Base-by-base conservation (phyloP, 108 stramenopile species). In the Cyclostephanos tholiformis region DNA sequence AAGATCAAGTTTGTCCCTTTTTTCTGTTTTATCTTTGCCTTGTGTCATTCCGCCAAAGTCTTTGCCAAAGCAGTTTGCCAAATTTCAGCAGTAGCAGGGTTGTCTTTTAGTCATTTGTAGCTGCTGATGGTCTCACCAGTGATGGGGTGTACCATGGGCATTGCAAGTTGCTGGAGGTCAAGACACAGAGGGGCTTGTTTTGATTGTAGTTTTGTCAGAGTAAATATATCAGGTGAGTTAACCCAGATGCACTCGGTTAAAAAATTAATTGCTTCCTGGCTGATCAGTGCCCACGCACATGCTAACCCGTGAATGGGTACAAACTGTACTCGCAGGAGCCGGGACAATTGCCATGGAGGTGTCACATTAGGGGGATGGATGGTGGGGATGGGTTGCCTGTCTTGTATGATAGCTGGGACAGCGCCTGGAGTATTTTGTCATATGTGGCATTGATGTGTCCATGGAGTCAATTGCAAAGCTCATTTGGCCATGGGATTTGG, bases 51-150 rank as follows among this genome's bases (percentile, higher is more conserved):
- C 44, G 6, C 63, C 77, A 12, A 65, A 69, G 29, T 71, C 72
- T 44, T 79, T 74, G 9, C 50, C 43, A 6, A 74, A 50, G 65
- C 64, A 7, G 25, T 55, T 13, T 17, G 14, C 64, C 73, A 74
- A 14, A 56, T 63, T 23, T 69, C 68, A 13, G 6, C 4, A 0
- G 35, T 17, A 6, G 6, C 32, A 4, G 53, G 68, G 38, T 69
- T 53, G 17, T 58, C n/a, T 1, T n/a, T n/a, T n/a, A n/a, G n/a
- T n/a, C n/a, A 0, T 58, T 39, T 27, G 22, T 69, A 58, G 0
- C 41, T 46, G 5, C 8, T 29, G 22, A 69, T 69, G 16, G n/a
- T 57, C 56, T 69, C 4, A 11, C 68, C 23, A 2, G 68, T 69
- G 36, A 39, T 36, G 5, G 56, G 68, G 23, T 70, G 69, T 9